These are phyloP conservation scores for Linanthus parryae DNA, from an alignment of 148 eudicot species.

Conservation along the genomic window DNA sequence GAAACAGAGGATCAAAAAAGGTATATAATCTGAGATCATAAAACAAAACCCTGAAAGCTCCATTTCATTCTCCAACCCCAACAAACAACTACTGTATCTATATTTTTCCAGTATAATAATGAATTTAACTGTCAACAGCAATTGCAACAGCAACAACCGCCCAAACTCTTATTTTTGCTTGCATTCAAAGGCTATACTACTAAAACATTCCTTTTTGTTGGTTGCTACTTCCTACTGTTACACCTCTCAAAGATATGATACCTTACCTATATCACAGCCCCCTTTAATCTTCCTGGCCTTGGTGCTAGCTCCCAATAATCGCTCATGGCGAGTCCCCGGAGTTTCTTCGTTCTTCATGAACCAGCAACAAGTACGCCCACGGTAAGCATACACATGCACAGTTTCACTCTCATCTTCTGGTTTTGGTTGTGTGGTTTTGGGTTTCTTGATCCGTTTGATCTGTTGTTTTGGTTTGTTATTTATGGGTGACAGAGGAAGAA, in stretches of 20 bases:
- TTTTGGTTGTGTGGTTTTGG: background rate
- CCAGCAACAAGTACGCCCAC: too few relatives aligned
- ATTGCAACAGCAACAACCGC: constrained; percentile 16
- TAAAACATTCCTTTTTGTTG: too few relatives aligned
- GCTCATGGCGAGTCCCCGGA: constrained; percentile 16
- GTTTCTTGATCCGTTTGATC: background rate
- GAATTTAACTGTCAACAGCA: constrained; percentile 16
- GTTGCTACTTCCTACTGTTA: too few relatives aligned
- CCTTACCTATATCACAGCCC: constrained; percentile 1
- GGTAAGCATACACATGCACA: too few relatives aligned
- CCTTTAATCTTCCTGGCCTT: background rate
- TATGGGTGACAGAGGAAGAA: constrained; percentile 30
- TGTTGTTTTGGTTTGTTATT: background rate
- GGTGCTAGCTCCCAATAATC: background rate
- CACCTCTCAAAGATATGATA: background rate
- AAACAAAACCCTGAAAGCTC: constrained; percentile 24
- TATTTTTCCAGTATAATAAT: background rate
- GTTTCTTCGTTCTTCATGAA: background rate
- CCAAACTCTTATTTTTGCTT: constrained; percentile 12
- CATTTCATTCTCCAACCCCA: constrained; percentile 16
- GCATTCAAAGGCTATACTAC: constrained; percentile 11
- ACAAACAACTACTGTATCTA: background rate
- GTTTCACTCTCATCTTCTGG: background rate
- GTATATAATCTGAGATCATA: background rate
- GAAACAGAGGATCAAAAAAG: background rate